phyloP scores from a whole-genome alignment of 1,284 basidiomycete species.

The Phylloboletellus chloephorus region DNA sequence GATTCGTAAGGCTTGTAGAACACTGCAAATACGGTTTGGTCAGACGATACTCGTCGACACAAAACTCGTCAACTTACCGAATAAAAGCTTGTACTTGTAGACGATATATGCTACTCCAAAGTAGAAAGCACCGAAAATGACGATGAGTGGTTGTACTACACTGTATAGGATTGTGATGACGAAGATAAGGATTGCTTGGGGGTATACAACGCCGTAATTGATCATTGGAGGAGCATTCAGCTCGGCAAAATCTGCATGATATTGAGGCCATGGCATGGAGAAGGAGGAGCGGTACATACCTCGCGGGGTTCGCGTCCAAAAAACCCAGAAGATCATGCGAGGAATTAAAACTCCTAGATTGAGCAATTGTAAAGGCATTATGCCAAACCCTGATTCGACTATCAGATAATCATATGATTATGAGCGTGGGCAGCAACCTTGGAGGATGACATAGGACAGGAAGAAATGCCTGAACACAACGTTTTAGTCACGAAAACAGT shows the following conservation, averaged over 20 bases:
- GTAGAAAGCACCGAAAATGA: conserved; percentile 92
- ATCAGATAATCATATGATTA: conserved; percentile 6
- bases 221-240: conserved; percentile 97
- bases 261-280: conserved; percentile 1
- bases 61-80: conserved; percentile 53
- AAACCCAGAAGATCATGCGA: conserved; percentile 62
- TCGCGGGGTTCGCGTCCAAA: conserved; percentile 80
- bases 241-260: conserved; percentile 77
- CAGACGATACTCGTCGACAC: not conserved
- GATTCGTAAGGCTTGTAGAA: conserved; percentile 94
- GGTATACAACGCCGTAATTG: conserved; percentile 90
- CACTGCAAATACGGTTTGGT: conserved; percentile 41
- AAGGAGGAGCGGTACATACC: conserved; percentile 42
- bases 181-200: conserved; percentile 93
- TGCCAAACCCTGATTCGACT: conserved; percentile 63
- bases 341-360: conserved; percentile 84
- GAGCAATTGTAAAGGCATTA: conserved; percentile 92
- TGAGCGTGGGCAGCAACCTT: conserved; percentile 47
- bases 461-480: conserved; percentile 72
- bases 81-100: conserved; percentile 96
- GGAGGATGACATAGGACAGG: conserved; percentile 91
- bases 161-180: conserved; percentile 93
- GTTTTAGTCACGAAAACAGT: conserved; percentile 18
- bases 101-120: conserved; percentile 92
- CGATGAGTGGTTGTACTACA: conserved; percentile 90